These are phyloP conservation scores for Ogataea methanolica DNA, from an alignment of 805 yeast genomes.

Conservation along the genomic window DNA sequence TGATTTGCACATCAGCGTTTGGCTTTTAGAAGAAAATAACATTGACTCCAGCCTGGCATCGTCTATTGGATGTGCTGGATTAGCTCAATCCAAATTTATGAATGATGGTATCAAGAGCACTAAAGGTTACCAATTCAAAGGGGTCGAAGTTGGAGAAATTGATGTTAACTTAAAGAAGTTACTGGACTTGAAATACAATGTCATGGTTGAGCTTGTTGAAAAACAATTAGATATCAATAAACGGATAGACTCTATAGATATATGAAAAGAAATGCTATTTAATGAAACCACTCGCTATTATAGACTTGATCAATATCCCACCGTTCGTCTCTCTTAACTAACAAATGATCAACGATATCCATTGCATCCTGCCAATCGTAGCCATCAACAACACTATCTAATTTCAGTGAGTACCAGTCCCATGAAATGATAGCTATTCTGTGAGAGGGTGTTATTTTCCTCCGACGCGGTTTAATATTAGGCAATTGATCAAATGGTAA, in stretches of 20 bases:
- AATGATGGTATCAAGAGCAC: no score
- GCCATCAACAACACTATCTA: slow-evolving; percentile 22
- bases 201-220: slow-evolving; percentile 9
- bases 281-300: slow-evolving; percentile 31
- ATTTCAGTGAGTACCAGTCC: slow-evolving; percentile 65
- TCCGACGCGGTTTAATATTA: slow-evolving; percentile 4
- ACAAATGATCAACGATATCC: slow-evolving; percentile 43
- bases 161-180: slow-evolving; percentile 3
- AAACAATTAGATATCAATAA: slow-evolving; percentile 14
- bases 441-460: slow-evolving; percentile 66
- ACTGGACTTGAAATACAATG: slow-evolving; percentile 10
- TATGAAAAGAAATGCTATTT: neutral
- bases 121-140: neutral
- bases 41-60: slow-evolving; percentile 12
- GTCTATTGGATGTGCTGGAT: slow-evolving; percentile 12
- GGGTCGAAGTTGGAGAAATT: neutral
- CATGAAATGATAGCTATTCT: slow-evolving; percentile 90
- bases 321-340: slow-evolving; percentile 46
- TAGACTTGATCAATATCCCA: slow-evolving; percentile 31
- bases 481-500: slow-evolving; percentile 91
- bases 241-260: slow-evolving; percentile 1
- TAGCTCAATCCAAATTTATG: slow-evolving; percentile 2
- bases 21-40: slow-evolving; percentile 2
- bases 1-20: slow-evolving; percentile 1
- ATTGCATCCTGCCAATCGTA: slow-evolving; percentile 43